Conservation (phyloP, 2,329 filamentous ascomycete species). For the Lachnellula cervina region DNA sequence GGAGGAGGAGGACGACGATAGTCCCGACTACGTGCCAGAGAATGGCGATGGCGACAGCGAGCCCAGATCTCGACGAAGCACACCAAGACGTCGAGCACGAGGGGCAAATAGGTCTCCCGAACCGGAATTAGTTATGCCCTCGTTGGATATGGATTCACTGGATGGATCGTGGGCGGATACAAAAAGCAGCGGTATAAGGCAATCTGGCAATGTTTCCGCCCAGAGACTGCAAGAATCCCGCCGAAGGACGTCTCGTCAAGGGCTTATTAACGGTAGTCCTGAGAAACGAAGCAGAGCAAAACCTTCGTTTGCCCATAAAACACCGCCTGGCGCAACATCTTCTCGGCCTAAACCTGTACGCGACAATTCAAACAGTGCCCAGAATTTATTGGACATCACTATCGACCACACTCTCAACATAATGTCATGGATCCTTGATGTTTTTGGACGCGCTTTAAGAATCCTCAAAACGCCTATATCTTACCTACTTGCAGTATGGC, state of each 20-base stretch:
- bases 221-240: conserved; percentile 15
- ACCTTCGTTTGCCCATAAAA: not conserved
- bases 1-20: conserved; percentile 7
- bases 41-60: conserved; percentile 18
- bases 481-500: conserved; percentile 55
- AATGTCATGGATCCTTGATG: conserved; percentile 47
- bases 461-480: conserved; percentile 62
- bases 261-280: conserved; percentile 16
- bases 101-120: conserved; percentile 25
- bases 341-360: not conserved
- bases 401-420: conserved; percentile 18
- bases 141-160: conserved; percentile 26
- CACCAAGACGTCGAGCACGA: conserved; percentile 19
- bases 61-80: conserved; percentile 6
- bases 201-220: conserved; percentile 10
- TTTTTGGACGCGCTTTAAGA: conserved; percentile 54
- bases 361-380: not conserved
- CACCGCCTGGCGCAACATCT: not conserved
- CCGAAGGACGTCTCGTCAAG: conserved; percentile 17
- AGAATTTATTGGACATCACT: conserved; percentile 20
- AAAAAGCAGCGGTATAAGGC: conserved; percentile 16
- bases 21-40: conserved; percentile 18
- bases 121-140: conserved; percentile 32
- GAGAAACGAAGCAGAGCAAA: conserved; percentile 17
- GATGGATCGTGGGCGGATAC: conserved; percentile 27